Evolutionary conservation across 1,284 basidiomycete genomes (phyloP), one percentile per base, ranked within the genome.

Genomic region (Trametes versicolor): DNA sequence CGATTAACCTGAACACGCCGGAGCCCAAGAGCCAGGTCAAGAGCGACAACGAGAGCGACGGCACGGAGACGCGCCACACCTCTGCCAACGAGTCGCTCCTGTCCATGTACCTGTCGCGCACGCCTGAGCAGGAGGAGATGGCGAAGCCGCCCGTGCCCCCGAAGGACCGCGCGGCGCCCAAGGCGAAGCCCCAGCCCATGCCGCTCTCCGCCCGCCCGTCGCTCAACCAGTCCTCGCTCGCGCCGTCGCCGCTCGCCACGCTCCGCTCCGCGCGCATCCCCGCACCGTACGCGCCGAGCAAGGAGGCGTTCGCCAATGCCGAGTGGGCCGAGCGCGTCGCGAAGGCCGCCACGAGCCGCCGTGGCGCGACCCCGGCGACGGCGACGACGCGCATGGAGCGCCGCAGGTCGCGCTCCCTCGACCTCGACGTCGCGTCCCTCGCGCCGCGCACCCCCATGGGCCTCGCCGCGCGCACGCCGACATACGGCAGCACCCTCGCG

Each of bases 51-150:
- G 27, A 23, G 32, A 51, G 32, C 57, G 60, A 57, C 12, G 41
- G 57, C 25, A 34, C 43, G 1, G 57, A 61, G 39, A 41, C 62
- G 50, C 52, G 56, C 56, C 47, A 62, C 25, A 60, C 65, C 29
- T 49, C 68, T 57, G 58, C 63, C 64, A 69, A 56, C 49, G 66
- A 75, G 65, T 77, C 76, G n/a, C 60, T 77, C 39, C 69, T 77
- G 51, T 74, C 71, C 62, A 74, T 77, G 75, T 77, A 76, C 65
- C 64, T 72, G 34, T 73, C 72, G 6, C 68, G 66, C n/a, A 62
- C 68, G 1, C 62, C 72, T 3, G 59, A 64, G 41, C 50, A 47
- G 36, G 60, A 54, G 15, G 66, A 67, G 39, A 68, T 63, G 64
- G 56, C 55, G 17, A 65, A 64, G 59, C 66, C 66, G 27, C 29